These are phyloP conservation scores for Gentiana dahurica DNA, from an alignment of 257 asterid genomes.

Conservation along the genomic window DNA sequence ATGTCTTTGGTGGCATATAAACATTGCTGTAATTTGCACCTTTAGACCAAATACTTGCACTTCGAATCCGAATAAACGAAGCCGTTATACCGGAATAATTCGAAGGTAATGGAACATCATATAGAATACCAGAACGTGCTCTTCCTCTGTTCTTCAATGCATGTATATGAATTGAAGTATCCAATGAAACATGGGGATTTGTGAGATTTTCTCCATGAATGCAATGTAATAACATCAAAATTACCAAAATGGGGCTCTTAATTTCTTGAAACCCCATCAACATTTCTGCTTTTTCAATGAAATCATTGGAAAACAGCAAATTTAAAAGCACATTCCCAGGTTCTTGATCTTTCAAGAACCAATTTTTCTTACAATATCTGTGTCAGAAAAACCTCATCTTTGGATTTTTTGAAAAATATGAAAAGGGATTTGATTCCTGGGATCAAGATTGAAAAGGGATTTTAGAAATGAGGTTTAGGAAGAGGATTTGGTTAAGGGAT, in stretches of 20 bases:
- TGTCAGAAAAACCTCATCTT: not conserved
- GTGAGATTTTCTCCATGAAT: conserved; percentile 22
- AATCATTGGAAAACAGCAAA: conserved; percentile 1
- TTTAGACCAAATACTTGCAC: conserved; percentile 31
- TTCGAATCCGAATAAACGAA: conserved; percentile 39
- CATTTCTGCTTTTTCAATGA: conserved; percentile 9
- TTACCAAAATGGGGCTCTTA: conserved; percentile 18
- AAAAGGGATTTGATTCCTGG: conserved; percentile 13
- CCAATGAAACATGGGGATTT: conserved; percentile 34
- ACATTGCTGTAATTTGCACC: conserved; percentile 38
- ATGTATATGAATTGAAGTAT: conserved; percentile 35
- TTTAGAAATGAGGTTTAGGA: conserved; percentile 26
- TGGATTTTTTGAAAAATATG: not conserved
- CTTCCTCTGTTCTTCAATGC: conserved; percentile 22
- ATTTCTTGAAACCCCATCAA: conserved; percentile 44
- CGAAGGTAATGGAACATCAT: conserved; percentile 38
- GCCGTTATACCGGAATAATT: conserved; percentile 44
- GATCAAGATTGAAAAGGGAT: conserved; percentile 23
- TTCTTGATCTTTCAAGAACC: not conserved
- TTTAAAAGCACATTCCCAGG: not conserved
- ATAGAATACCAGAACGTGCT: conserved; percentile 42
- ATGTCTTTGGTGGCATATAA: conserved; percentile 30
- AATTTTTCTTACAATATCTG: not conserved
- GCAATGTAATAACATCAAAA: conserved; percentile 12
- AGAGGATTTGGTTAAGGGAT: conserved; percentile 15